These are phyloP conservation scores for Sporothrix brasiliensis DNA, from an alignment of 2,329 filamentous ascomycete genomes.

Conservation along the genomic window DNA sequence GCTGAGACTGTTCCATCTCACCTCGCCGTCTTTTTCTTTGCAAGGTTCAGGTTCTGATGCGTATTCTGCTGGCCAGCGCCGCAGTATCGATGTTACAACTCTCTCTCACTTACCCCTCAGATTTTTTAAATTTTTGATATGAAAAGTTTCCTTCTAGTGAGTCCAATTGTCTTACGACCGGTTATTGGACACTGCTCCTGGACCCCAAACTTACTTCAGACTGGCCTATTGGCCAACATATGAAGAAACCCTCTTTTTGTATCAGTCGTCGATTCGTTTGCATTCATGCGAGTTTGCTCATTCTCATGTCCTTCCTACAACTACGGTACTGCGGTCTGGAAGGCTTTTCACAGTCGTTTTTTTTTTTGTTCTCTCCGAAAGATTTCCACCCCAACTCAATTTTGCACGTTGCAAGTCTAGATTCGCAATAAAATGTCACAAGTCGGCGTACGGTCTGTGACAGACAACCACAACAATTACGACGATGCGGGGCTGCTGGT, in stretches of 20 bases:
- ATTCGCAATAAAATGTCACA: not conserved
- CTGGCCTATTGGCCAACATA: not conserved
- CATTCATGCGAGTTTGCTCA: not conserved
- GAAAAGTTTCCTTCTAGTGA: not conserved
- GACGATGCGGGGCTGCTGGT: not conserved
- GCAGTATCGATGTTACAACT: not conserved
- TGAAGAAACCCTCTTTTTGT: not conserved
- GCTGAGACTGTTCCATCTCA: not conserved
- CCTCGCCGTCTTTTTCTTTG: not conserved
- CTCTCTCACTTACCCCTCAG: not conserved
- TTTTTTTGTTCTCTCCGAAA: not conserved
- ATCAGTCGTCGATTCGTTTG: not conserved
- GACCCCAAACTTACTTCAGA: not conserved
- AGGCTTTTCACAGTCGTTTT: not conserved
- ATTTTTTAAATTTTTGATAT: too few relatives aligned
- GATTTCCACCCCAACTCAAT: not conserved
- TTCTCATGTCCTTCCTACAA: not conserved
- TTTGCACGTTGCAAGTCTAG: not conserved
- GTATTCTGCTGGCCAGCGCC: not conserved
- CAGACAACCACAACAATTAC: not conserved
- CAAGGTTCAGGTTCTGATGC: not conserved
- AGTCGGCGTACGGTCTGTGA: not conserved
- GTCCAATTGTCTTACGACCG: not conserved
- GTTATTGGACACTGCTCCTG: not conserved
- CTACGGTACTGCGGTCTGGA: not conserved